Percentiles rank a stretch among this genome's conserved stretches.
phyloP scores from a whole-genome alignment of 2,329 filamentous ascomycete genomes.

The Sporothrix luriei region DNA sequence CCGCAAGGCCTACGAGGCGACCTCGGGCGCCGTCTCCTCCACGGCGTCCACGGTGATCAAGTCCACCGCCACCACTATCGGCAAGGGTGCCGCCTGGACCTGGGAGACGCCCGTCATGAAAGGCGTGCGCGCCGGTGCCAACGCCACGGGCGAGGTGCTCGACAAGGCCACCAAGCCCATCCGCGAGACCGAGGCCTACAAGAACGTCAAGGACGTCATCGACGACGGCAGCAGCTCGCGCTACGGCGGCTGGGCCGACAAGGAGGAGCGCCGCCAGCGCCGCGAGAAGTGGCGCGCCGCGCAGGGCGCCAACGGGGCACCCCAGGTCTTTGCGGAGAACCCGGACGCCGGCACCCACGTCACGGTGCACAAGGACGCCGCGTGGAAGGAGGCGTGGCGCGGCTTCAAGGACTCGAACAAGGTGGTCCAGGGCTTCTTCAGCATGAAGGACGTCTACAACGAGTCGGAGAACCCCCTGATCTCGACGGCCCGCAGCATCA shows the following conservation, averaged over 20 bases:
- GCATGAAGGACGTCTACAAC: slow-evolving; percentile 82
- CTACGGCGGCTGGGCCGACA: slow-evolving; percentile 96
- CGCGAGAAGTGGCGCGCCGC: slow-evolving; percentile 73
- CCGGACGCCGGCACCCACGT: slow-evolving; percentile 90
- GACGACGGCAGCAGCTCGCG: slow-evolving; percentile 95
- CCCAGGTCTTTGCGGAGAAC: slow-evolving; percentile 73
- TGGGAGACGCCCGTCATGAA: slow-evolving; percentile 96
- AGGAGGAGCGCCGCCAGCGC: slow-evolving; percentile 83
- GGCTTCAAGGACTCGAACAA: slow-evolving; percentile 90
- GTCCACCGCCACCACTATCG: slow-evolving; percentile 80
- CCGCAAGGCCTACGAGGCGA: slow-evolving; percentile 81
- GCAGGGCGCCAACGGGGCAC: slow-evolving; percentile 53
- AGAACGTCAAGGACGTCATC: slow-evolving; percentile 91
- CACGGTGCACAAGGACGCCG: slow-evolving; percentile 93
- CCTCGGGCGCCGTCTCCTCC: slow-evolving; percentile 77
- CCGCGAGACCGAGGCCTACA: slow-evolving; percentile 90
- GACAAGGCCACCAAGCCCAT: slow-evolving; percentile 96
- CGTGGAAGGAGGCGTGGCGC: slow-evolving; percentile 98
- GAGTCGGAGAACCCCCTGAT: slow-evolving; percentile 98
- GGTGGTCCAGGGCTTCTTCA: slow-evolving; percentile 84
- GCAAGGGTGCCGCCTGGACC: slow-evolving; percentile 91
- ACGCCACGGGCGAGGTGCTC: slow-evolving; percentile 79
- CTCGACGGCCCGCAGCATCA: slow-evolving; percentile 88
- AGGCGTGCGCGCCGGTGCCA: slow-evolving; percentile 83
- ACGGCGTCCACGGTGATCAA: slow-evolving; percentile 81